A percentile compares a stretch with the other conserved stretches of the same genome.
phyloP scores from a whole-genome alignment of 805 yeast species.

The Yarrowia phangngaensis region DNA sequence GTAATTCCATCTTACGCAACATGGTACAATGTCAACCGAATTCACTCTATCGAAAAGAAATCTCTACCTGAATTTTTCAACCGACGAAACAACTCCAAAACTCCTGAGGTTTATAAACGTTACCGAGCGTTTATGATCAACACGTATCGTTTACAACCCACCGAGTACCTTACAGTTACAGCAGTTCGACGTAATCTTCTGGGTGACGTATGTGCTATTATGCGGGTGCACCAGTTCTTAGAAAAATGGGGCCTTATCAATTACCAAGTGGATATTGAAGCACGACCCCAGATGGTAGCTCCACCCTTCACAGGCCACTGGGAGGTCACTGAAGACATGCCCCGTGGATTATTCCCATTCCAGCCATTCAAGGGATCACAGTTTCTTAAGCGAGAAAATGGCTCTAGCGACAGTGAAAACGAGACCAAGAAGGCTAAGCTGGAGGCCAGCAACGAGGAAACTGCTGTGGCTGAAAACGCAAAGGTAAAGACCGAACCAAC shows the following conservation, averaged over 20 bases:
- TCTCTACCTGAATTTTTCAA: constrained; percentile 86
- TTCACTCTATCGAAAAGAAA: constrained; percentile 74
- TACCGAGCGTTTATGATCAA: constrained; percentile 87
- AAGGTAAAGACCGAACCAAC: constrained; percentile 28
- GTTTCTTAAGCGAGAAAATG: constrained; percentile 29
- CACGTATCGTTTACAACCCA: constrained; percentile 82
- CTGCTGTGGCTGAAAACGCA: constrained; percentile 33
- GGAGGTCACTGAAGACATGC: constrained; percentile 77
- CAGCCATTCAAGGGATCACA: constrained; percentile 65
- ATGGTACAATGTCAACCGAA: constrained; percentile 74
- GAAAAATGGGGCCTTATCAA: constrained; percentile 92
- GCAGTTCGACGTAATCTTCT: constrained; percentile 86
- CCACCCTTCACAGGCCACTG: constrained; percentile 76
- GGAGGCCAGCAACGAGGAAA: constrained; percentile 33
- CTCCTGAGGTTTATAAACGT: constrained; percentile 73
- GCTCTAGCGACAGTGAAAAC: constrained; percentile 6
- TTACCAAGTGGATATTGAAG: constrained; percentile 81
- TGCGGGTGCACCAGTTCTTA: constrained; percentile 77
- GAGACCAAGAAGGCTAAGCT: constrained; percentile 9
- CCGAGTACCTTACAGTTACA: constrained; percentile 82
- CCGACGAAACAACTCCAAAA: constrained; percentile 57
- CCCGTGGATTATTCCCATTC: constrained; percentile 88
- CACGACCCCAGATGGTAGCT: constrained; percentile 59
- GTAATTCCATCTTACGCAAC: constrained; percentile 82
- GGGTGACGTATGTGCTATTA: constrained; percentile 85